These are phyloP conservation scores for Crithidia expoeki DNA, from an alignment of 208 protist species.

Conservation along the genomic window DNA sequence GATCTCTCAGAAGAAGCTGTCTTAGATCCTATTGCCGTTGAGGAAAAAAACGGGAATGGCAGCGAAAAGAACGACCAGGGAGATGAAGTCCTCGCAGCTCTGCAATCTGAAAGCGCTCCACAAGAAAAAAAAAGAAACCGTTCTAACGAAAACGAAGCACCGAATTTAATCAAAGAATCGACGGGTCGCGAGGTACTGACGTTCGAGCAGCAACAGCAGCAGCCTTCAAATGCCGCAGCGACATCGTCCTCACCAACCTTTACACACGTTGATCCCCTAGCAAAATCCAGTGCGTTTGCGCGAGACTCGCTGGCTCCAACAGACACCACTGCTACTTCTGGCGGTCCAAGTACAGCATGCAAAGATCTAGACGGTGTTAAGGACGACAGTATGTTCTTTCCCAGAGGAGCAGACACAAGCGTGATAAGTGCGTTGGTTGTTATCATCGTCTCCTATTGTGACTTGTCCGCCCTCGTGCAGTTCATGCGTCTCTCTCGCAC, in stretches of 20 bases:
- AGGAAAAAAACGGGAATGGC: background rate
- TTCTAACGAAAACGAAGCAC: background rate
- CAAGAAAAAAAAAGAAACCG: background rate
- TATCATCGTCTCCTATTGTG: conserved; percentile 48
- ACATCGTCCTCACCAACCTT: background rate
- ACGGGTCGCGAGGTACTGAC: background rate
- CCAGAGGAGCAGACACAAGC: background rate
- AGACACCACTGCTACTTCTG: background rate
- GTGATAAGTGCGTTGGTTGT: conserved; percentile 10
- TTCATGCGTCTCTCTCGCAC: conserved; percentile 44
- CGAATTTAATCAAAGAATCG: background rate
- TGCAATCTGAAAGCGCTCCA: background rate
- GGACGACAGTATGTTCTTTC: conserved; percentile 17
- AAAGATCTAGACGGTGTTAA: background rate
- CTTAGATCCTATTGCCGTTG: background rate
- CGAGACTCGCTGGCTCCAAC: background rate
- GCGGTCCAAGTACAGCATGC: background rate
- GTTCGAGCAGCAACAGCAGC: background rate
- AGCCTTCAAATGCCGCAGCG: background rate
- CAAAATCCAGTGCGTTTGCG: background rate
- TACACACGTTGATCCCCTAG: conserved; percentile 4
- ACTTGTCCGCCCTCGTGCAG: conserved; percentile 41
- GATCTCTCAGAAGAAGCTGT: background rate
- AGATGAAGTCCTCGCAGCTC: background rate
- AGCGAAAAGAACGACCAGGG: background rate